Evolutionary conservation across 805 yeast species (phyloP).

Genomic region (Hanseniaspora meyeri): DNA sequence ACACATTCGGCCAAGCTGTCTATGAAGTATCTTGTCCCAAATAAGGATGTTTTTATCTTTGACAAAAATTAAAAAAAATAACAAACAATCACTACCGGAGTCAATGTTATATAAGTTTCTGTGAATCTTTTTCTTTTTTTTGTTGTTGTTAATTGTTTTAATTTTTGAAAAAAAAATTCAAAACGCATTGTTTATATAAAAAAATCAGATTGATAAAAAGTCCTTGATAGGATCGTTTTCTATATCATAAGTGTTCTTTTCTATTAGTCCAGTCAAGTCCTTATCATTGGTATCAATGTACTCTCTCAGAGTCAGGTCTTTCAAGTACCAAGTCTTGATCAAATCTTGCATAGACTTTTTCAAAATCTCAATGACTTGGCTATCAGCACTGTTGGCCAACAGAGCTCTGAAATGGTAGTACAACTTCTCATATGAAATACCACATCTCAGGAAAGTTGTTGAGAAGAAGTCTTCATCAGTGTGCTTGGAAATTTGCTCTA

Average conservation of each 20-base stretch:
- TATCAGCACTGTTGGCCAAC: slow-evolving; percentile 41
- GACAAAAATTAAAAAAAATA: too few species aligned
- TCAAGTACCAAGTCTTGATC: slow-evolving; percentile 53
- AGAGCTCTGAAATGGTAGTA: slow-evolving; percentile 53
- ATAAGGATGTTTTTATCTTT: too few species aligned
- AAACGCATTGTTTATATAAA: neutral
- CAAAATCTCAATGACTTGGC: slow-evolving; percentile 37
- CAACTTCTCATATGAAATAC: slow-evolving; percentile 50
- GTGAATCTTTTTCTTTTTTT: neutral
- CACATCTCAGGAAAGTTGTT: slow-evolving; percentile 51
- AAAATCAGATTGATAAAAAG: slow-evolving; percentile 29
- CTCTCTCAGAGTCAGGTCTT: slow-evolving; percentile 52
- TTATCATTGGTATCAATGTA: slow-evolving; percentile 26
- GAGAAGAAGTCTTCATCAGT: slow-evolving; percentile 40
- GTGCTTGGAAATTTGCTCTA: slow-evolving; percentile 28
- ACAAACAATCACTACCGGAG: too few species aligned
- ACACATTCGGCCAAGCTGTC: slow-evolving; percentile 62
- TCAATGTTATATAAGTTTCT: neutral
- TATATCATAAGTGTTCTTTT: slow-evolving; percentile 35
- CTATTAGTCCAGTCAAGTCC: slow-evolving; percentile 34
- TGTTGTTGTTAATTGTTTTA: neutral
- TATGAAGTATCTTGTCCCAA: neutral
- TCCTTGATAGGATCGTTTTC: slow-evolving; percentile 48
- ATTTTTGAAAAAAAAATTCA: neutral
- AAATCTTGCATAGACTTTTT: slow-evolving; percentile 51